phyloP scores from a whole-genome alignment of 371 early-diverging fungal species.

The Mortierella sp. region DNA sequence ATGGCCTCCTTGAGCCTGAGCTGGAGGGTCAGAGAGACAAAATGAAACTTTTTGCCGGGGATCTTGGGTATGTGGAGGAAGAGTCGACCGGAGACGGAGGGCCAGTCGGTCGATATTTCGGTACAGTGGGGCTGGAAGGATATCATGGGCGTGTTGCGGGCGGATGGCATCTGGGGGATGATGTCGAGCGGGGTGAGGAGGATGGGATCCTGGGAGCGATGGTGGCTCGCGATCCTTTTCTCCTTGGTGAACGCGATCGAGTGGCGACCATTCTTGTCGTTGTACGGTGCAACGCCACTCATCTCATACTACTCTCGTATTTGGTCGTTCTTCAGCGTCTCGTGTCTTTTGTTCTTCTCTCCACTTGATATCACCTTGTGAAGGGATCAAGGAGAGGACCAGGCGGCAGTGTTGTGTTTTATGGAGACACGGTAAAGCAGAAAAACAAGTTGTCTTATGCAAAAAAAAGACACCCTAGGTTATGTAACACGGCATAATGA shows the following conservation, averaged over 20 bases:
- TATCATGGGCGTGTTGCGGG: slow-evolving; percentile 55
- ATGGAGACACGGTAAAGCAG: not conserved
- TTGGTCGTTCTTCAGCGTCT: not conserved
- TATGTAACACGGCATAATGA: not conserved
- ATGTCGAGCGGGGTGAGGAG: slow-evolving; percentile 13
- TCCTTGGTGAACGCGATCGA: slow-evolving; percentile 17
- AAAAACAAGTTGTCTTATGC: too few species aligned
- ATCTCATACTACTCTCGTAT: not conserved
- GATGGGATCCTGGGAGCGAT: slow-evolving; percentile 17
- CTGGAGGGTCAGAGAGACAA: slow-evolving; percentile 42
- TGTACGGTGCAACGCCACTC: slow-evolving; percentile 5
- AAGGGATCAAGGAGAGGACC: not conserved
- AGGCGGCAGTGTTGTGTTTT: not conserved
- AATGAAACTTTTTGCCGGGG: slow-evolving; percentile 39
- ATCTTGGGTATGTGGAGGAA: slow-evolving; percentile 46
- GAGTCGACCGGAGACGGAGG: slow-evolving; percentile 50
- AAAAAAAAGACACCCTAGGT: not conserved
- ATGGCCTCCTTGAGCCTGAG: slow-evolving; percentile 47
- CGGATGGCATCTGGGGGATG: slow-evolving; percentile 31
- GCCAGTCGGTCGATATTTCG: slow-evolving; percentile 37
- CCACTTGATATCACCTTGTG: not conserved
- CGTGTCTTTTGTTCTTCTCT: not conserved
- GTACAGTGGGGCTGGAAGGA: slow-evolving; percentile 44
- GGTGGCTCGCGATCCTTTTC: not conserved
- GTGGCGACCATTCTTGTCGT: slow-evolving; percentile 18